A percentile compares a stretch with the other conserved stretches of the same genome.
These are phyloP conservation scores for Leccinellum luteum DNA, from an alignment of 768 basidiomycete species.

Conservation along the genomic window DNA sequence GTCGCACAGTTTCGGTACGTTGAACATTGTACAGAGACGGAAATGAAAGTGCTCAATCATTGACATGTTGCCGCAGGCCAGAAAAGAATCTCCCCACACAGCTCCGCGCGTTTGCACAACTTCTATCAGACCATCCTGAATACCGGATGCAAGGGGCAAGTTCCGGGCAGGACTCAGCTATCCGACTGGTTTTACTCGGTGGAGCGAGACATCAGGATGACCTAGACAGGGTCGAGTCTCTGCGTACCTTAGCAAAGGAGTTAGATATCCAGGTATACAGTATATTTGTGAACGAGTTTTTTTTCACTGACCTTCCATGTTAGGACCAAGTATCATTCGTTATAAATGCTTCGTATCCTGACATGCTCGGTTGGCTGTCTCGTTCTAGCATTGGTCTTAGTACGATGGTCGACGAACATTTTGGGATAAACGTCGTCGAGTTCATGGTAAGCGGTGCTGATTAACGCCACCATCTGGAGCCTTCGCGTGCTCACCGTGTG, in stretches of 20 bases:
- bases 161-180: slow-evolving; percentile 24
- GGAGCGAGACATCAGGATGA: slow-evolving; percentile 82
- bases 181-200: slow-evolving; percentile 77
- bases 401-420: slow-evolving; percentile 98
- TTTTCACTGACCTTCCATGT: slow-evolving; percentile 2
- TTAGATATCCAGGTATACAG: slow-evolving; percentile 61
- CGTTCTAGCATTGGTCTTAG: slow-evolving; percentile 81
- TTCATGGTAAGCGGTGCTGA: slow-evolving; percentile 70
- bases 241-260: slow-evolving; percentile 57
- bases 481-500: slow-evolving; percentile 14
- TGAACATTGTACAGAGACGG: not conserved
- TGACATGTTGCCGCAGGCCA: slow-evolving; percentile 52
- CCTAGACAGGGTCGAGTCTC: slow-evolving; percentile 57
- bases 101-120: slow-evolving; percentile 59
- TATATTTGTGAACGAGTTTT: not conserved
- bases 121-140: slow-evolving; percentile 61
- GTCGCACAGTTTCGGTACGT: slow-evolving; percentile 89
- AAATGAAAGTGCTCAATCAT: not conserved
- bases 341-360: slow-evolving; percentile 77
- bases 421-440: slow-evolving; percentile 97
- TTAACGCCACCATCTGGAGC: not conserved
- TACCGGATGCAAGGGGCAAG: slow-evolving; percentile 32
- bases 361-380: slow-evolving; percentile 69
- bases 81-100: slow-evolving; percentile 93
- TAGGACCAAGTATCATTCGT: slow-evolving; percentile 75